These are phyloP conservation scores for Phytophthora boehmeriae DNA, from an alignment of 352 stramenopile genomes.

Conservation along the genomic window DNA sequence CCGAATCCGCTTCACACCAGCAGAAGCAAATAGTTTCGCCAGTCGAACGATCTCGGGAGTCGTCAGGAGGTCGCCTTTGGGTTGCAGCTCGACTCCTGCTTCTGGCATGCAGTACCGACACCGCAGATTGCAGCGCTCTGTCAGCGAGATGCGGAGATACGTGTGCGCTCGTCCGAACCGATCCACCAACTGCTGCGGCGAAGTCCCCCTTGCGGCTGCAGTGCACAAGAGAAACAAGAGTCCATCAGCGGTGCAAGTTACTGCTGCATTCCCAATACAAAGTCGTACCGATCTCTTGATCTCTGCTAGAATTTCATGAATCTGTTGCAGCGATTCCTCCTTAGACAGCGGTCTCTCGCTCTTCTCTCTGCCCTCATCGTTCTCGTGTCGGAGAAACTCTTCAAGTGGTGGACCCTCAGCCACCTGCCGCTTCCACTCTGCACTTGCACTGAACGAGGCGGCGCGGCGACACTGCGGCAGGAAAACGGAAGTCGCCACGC, in stretches of 20 bases:
- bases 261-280: background rate
- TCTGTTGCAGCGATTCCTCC: slow-evolving; percentile 43
- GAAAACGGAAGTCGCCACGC: slow-evolving; percentile 2
- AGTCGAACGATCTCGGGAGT: slow-evolving; percentile 93
- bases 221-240: background rate
- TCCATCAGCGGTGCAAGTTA: background rate
- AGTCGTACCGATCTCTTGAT: slow-evolving; percentile 35
- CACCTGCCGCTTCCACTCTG: slow-evolving; percentile 43
- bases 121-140: slow-evolving; percentile 96
- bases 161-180: slow-evolving; percentile 91
- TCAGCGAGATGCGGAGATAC: slow-evolving; percentile 96
- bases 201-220: slow-evolving; percentile 18
- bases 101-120: slow-evolving; percentile 98
- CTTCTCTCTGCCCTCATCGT: background rate
- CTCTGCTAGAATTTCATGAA: slow-evolving; percentile 46
- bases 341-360: background rate
- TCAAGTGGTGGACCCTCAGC: slow-evolving; percentile 35
- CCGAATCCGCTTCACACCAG: slow-evolving; percentile 93
- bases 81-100: slow-evolving; percentile 91
- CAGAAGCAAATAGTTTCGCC: slow-evolving; percentile 85
- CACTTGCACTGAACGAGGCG: slow-evolving; percentile 21
- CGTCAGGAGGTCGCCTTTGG: slow-evolving; percentile 77
- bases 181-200: slow-evolving; percentile 65
- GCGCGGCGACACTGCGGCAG: slow-evolving; percentile 5
- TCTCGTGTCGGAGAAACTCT: slow-evolving; percentile 36